Base-by-base conservation (phyloP, 495 filamentous ascomycete genomes). In the Penicillium arizonense region DNA sequence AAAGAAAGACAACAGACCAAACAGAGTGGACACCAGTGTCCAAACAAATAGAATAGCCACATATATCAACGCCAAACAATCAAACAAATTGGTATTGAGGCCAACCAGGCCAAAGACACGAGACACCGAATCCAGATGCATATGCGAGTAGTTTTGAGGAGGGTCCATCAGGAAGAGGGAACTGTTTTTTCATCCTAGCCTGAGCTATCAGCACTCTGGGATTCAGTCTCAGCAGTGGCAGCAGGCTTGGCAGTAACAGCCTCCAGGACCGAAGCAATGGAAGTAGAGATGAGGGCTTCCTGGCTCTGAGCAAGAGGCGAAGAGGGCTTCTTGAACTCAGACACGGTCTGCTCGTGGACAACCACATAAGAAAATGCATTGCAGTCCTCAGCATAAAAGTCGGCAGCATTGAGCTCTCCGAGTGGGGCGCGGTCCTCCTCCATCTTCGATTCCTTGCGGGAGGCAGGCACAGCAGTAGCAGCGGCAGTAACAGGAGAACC, bases 301-400 rank as follows among this genome's bases (percentile, higher is more conserved):
- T 56, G 51, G 2, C 9, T 44, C 24, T 48, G 45, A 8, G 63
- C 18, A 23, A 43, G 38, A 35, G 46, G 53, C 20, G 46, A 38
- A 28, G 56, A 30, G 13, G 36, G 26, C 30, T 61, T 62, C 49
- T 70, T 63, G 46, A 65, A 57, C 33, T 58, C 54, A 0, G 53
- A 20, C 4, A 41, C 30, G 16, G 47, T 49, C 5, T 67, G 67
- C 9, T 75, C 83, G 16, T 80, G 76, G 7, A 88, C 61, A 35
- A 86, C 70, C 23, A 82, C 70, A 47, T 82, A 76, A 1, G 82
- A 84, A 28, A 78, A 76, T 30, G 79, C 82, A 64, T 88, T 81
- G 40, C 80, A 83, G 4, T 83, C 88, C 9, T 82, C 78, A 13
- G 82, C 82, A 56, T 89, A 92, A 71, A 84, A 95, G 40, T 91